phyloP scores from a whole-genome alignment of 1,284 basidiomycete genomes.

The Irpex sp. region DNA sequence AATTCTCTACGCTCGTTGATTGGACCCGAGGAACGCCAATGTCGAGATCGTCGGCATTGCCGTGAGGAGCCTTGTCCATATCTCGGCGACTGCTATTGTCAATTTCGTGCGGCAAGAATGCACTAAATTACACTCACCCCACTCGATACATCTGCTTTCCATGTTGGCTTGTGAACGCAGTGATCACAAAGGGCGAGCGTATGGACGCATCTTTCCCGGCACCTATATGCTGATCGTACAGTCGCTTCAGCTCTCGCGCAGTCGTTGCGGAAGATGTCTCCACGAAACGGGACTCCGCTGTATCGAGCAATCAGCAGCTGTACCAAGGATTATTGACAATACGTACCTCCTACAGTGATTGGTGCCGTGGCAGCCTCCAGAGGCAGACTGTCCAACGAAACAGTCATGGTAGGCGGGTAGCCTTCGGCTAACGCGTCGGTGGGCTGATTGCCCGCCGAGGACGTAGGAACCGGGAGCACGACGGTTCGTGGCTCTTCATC shows the following conservation, averaged over 20 bases:
- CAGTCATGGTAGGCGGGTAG: conserved; percentile 17
- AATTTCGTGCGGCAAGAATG: conserved; percentile 4
- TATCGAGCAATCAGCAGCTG: not conserved
- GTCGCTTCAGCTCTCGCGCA: conserved; percentile 69
- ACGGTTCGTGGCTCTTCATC: conserved; percentile 21
- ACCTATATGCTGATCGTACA: conserved; percentile 64
- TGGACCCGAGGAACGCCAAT: conserved; percentile 14
- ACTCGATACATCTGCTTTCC: conserved; percentile 72
- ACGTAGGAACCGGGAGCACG: conserved; percentile 44
- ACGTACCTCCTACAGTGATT: conserved; percentile 53
- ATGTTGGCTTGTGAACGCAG: conserved; percentile 73
- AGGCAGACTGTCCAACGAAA: conserved; percentile 29
- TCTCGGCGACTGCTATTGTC: conserved; percentile 34
- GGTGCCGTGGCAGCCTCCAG: conserved; percentile 55
- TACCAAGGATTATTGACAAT: conserved; percentile 27
- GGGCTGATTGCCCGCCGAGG: conserved; percentile 38
- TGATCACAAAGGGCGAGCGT: conserved; percentile 75
- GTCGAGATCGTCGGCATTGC: conserved; percentile 26
- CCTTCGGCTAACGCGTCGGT: conserved; percentile 41
- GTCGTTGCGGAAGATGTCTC: conserved; percentile 73
- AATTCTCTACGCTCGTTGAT: conserved; percentile 10
- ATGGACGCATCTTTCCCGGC: conserved; percentile 50
- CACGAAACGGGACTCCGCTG: conserved; percentile 63
- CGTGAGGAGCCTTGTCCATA: conserved; percentile 46
- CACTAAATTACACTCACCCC: conserved; percentile 45